Percentiles rank a stretch among this genome's conserved stretches.
Conservation (phyloP, 1,284 basidiomycete genomes). For the Melampsora americana region DNA sequence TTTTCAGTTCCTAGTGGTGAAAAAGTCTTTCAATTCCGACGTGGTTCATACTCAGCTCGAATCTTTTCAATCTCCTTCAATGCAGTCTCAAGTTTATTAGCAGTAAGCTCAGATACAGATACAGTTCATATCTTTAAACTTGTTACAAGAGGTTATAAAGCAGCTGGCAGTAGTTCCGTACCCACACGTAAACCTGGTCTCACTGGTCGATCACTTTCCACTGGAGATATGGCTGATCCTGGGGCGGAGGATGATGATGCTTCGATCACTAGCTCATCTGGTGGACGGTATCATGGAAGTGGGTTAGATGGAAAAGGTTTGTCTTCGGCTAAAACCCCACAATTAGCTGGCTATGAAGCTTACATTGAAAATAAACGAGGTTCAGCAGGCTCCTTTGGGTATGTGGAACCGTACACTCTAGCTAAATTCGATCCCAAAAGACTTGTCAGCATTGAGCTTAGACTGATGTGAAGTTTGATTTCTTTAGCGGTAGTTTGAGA, state of each 20-base stretch:
- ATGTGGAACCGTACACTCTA: constrained; percentile 22
- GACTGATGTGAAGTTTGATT: constrained; percentile 4
- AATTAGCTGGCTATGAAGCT: constrained; percentile 54
- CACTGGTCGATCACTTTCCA: constrained; percentile 25
- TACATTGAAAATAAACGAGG: constrained; percentile 52
- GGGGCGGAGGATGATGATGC: constrained; percentile 23
- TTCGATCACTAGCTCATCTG: constrained; percentile 45
- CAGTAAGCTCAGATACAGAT: constrained; percentile 85
- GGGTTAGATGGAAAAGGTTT: constrained; percentile 43
- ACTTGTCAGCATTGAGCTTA: background rate
- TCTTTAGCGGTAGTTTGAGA: constrained; percentile 65
- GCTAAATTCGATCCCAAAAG: background rate
- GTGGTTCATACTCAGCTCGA: constrained; percentile 78
- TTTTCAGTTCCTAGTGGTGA: constrained; percentile 87
- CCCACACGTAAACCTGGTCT: constrained; percentile 16
- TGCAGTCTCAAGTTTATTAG: constrained; percentile 72
- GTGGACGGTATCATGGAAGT: constrained; percentile 46
- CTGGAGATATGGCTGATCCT: constrained; percentile 43
- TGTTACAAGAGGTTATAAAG: constrained; percentile 24
- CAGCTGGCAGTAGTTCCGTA: constrained; percentile 34
- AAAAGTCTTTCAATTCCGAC: constrained; percentile 88
- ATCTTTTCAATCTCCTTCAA: constrained; percentile 95
- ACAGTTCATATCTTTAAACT: constrained; percentile 98
- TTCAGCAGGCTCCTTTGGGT: constrained; percentile 43
- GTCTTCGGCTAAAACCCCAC: constrained; percentile 20